These are phyloP conservation scores for Candida maltosa DNA, from an alignment of 805 yeast genomes.

Conservation along the genomic window DNA sequence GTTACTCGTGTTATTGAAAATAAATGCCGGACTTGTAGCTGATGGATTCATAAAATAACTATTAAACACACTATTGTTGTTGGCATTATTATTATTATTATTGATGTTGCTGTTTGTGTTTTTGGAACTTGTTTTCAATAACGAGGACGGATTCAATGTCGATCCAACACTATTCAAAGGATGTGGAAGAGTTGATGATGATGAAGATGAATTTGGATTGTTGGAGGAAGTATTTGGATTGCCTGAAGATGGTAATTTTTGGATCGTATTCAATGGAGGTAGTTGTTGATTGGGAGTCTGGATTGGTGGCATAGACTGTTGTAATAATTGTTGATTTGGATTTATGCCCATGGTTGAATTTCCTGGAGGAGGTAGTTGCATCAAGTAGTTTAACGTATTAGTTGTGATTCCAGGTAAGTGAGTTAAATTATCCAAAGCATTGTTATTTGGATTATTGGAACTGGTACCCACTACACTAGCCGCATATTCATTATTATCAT, in stretches of 20 bases:
- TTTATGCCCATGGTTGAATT: too few species aligned
- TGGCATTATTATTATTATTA: conserved; percentile 1
- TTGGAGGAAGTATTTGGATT: conserved; percentile 12
- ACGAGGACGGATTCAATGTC: conserved; percentile 26
- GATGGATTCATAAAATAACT: too few species aligned
- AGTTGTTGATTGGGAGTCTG: conserved; percentile 30
- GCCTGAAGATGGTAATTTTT: conserved; percentile 25
- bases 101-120: not conserved
- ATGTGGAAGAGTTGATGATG: conserved; percentile 2
- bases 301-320: conserved; percentile 18
- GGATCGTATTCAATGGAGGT: conserved; percentile 35
- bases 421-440: conserved; percentile 11
- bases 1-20: too few species aligned
- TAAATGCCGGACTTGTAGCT: too few species aligned
- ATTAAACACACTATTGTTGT: too few species aligned
- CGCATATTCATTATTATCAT: conserved; percentile 8
- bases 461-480: conserved; percentile 1
- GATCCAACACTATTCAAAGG: conserved; percentile 11
- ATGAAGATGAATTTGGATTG: not conserved
- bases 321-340: too few species aligned
- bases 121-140: conserved; percentile 13
- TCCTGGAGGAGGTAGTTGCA: too few species aligned
- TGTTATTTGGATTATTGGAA: not conserved
- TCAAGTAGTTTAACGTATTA: conserved; percentile 6
- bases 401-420: conserved; percentile 12